A percentile compares a stretch with the other conserved stretches of the same genome.
phyloP scores from a whole-genome alignment of 257 asterid species.

The Buddleja alternifolia region DNA sequence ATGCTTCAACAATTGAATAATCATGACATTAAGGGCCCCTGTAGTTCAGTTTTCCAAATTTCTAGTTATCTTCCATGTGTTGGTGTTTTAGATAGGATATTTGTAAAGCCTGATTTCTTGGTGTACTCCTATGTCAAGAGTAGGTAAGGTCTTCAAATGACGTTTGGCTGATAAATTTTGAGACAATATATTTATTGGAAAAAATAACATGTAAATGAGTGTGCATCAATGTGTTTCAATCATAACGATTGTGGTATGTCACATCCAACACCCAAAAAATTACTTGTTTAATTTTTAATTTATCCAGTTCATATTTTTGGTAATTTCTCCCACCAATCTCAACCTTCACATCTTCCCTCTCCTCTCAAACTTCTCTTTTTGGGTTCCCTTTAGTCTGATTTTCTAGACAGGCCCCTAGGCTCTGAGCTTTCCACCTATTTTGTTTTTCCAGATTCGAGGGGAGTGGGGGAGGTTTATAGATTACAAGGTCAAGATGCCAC shows the following conservation, averaged over 20 bases:
- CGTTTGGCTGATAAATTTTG: not conserved
- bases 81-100: not conserved
- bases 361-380: conserved; percentile 1
- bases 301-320: not conserved
- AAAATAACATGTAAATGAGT: not conserved
- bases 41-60: conserved; percentile 7
- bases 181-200: not conserved
- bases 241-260: not conserved
- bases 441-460: conserved; percentile 2
- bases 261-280: not conserved
- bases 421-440: not conserved
- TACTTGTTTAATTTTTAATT: not conserved
- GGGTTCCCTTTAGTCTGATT: too few species aligned
- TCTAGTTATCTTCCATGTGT: not conserved
- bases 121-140: not conserved
- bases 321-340: conserved; percentile 20
- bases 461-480: conserved; percentile 9
- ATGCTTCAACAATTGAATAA: conserved; percentile 14
- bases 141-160: not conserved
- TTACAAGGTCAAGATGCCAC: conserved; percentile 24
- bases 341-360: conserved; percentile 22
- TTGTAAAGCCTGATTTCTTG: not conserved
- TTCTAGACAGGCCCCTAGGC: not conserved
- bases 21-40: conserved; percentile 16
- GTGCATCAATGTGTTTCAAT: conserved; percentile 7